Evolutionary conservation across 176 grass and related monocot genomes (phyloP).

Genomic region (Neostapfia colusana): DNA sequence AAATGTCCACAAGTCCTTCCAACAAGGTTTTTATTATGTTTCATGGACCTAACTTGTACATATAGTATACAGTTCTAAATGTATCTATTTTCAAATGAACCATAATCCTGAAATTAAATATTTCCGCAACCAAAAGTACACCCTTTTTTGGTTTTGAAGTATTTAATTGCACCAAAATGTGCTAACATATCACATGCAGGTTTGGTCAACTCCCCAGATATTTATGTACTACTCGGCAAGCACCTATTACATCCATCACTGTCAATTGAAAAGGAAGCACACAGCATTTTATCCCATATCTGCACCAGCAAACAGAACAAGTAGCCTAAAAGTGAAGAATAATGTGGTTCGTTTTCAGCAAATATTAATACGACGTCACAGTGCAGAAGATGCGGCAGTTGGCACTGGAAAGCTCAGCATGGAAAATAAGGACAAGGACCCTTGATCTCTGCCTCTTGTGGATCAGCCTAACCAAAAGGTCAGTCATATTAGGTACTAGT

Average conservation of each 20-base stretch:
- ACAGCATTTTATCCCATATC: background rate
- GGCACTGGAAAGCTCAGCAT: slow-evolving; percentile 15
- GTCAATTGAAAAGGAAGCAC: no score
- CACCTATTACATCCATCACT: background rate
- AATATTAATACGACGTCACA: background rate
- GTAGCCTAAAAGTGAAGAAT: background rate
- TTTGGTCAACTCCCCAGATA: background rate
- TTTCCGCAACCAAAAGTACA: no score
- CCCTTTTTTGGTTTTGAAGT: no score
- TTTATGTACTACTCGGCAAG: background rate
- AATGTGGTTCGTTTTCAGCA: background rate
- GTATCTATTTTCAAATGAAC: no score
- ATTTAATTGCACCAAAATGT: no score
- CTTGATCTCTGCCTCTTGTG: slow-evolving; percentile 10
- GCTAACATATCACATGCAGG: background rate
- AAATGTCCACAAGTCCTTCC: no score
- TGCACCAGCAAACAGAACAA: slow-evolving; percentile 10
- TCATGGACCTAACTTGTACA: no score
- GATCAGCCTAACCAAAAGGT: slow-evolving; percentile 17
- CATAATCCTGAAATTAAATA: no score
- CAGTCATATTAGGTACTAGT: background rate
- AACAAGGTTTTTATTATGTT: no score
- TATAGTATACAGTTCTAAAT: no score
- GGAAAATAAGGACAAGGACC: background rate
- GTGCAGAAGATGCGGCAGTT: slow-evolving; percentile 25